Evolutionary conservation across 176 grass and related monocot genomes (phyloP).

Genomic region (Puccinellia tenuiflora): DNA sequence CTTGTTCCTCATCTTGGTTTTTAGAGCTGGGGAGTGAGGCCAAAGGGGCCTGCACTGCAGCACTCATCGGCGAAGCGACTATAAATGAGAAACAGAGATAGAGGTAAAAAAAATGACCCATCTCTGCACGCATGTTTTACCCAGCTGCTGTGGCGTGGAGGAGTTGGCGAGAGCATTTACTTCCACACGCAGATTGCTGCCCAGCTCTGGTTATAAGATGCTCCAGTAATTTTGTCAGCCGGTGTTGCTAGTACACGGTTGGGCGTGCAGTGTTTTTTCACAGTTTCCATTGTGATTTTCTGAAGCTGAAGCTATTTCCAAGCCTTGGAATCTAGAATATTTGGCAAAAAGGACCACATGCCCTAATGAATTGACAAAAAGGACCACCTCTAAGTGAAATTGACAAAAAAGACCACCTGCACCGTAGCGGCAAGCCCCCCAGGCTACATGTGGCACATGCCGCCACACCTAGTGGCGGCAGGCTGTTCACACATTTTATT

Average conservation of each 20-base stretch:
- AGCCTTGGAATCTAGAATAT: too few species aligned
- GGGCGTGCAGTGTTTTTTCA: not conserved
- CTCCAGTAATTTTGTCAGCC: not conserved
- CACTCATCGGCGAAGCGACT: not conserved
- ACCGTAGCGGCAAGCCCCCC: too few species aligned
- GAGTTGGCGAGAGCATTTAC: not conserved
- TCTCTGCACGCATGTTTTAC: not conserved
- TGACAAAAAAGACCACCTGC: too few species aligned
- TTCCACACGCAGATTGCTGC: not conserved
- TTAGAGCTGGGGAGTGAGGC: not conserved
- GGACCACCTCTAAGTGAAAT: too few species aligned
- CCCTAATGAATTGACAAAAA: too few species aligned
- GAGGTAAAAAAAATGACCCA: not conserved
- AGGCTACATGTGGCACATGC: too few species aligned
- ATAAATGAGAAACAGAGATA: conserved; percentile 16
- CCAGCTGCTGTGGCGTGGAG: not conserved
- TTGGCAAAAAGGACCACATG: too few species aligned
- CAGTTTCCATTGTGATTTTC: too few species aligned
- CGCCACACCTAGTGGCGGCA: too few species aligned
- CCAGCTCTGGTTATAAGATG: too few species aligned
- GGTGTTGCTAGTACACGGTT: not conserved
- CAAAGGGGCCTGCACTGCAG: not conserved
- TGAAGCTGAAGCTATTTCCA: too few species aligned
- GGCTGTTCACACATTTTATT: too few species aligned
- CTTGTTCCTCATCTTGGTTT: not conserved